phyloP scores from a whole-genome alignment of 306 rosid genomes.

The Sphenostylis stenocarpa region DNA sequence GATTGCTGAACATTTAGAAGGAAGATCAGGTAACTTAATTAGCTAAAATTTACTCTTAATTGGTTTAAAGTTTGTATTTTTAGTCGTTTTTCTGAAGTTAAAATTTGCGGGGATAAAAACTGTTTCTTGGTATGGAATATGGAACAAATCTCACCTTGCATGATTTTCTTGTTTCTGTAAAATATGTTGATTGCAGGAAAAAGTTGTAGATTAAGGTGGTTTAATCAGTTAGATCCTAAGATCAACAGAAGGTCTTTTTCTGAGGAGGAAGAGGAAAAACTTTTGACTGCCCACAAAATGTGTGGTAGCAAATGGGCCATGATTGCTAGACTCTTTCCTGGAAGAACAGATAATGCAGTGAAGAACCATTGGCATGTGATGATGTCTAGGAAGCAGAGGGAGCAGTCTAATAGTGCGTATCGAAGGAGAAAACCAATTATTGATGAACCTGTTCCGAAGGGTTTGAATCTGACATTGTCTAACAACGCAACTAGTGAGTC shows the following conservation, averaged over 20 bases:
- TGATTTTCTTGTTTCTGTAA: background rate
- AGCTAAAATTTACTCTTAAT: background rate
- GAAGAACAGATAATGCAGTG: conserved; percentile 91
- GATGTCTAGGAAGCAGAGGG: conserved; percentile 81
- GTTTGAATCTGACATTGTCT: conserved; percentile 26
- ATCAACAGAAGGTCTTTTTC: conserved; percentile 69
- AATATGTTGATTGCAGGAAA: conserved; percentile 54
- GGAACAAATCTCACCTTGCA: background rate
- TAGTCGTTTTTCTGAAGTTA: background rate
- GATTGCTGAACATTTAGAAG: conserved; percentile 71
- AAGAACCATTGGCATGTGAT: conserved; percentile 96
- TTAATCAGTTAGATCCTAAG: conserved; percentile 85
- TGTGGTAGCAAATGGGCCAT: conserved; percentile 94
- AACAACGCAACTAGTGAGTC: conserved; percentile 57
- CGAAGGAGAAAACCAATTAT: conserved; percentile 57
- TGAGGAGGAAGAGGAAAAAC: conserved; percentile 80
- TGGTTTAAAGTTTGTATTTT: background rate
- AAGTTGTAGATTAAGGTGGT: conserved; percentile 96
- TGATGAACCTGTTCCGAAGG: conserved; percentile 25
- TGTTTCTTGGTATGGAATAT: background rate
- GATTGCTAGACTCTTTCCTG: conserved; percentile 84
- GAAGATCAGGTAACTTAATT: conserved; percentile 80
- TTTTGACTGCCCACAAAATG: conserved; percentile 59
- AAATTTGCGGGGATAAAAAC: background rate
- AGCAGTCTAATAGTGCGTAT: conserved; percentile 44